Evolutionary conservation across 306 rosid genomes (phyloP).

Genomic region (Vigna angularis): DNA sequence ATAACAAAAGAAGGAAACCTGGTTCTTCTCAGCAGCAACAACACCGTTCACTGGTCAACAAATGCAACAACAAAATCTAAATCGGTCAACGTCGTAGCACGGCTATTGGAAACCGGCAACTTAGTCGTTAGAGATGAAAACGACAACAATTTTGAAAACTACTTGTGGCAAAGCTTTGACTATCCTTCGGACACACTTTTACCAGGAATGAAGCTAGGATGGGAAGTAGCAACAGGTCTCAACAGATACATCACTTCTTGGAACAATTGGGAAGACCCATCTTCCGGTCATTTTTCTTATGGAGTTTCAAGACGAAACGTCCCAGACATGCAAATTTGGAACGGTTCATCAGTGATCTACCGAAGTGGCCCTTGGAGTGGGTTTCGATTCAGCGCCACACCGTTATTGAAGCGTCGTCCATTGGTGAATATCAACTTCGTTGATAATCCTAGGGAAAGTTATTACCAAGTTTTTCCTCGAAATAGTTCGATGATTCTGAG

Average conservation of each 20-base stretch:
- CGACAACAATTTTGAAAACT: background rate
- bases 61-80: background rate
- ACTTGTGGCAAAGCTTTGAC: constrained; percentile 40
- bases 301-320: background rate
- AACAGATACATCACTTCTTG: constrained; percentile 49
- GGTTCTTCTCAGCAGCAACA: constrained; percentile 5
- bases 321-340: constrained; percentile 47
- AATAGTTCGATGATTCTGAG: constrained; percentile 30
- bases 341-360: constrained; percentile 30
- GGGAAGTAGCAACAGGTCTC: constrained; percentile 47
- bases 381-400: background rate
- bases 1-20: constrained; percentile 20
- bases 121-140: constrained; percentile 1
- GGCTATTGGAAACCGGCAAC: constrained; percentile 10
- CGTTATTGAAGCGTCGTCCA: background rate
- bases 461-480: background rate
- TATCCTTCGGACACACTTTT: constrained; percentile 25
- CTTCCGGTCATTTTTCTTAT: constrained; percentile 46
- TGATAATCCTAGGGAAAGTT: constrained; percentile 45
- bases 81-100: background rate
- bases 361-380: constrained; percentile 31
- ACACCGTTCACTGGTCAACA: constrained; percentile 23
- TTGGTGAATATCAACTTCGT: constrained; percentile 20
- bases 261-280: constrained; percentile 56
- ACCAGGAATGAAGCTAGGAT: constrained; percentile 62